These are phyloP conservation scores for Umbellularia californica DNA, from an alignment of 164 flowering plant species.

Conservation along the genomic window DNA sequence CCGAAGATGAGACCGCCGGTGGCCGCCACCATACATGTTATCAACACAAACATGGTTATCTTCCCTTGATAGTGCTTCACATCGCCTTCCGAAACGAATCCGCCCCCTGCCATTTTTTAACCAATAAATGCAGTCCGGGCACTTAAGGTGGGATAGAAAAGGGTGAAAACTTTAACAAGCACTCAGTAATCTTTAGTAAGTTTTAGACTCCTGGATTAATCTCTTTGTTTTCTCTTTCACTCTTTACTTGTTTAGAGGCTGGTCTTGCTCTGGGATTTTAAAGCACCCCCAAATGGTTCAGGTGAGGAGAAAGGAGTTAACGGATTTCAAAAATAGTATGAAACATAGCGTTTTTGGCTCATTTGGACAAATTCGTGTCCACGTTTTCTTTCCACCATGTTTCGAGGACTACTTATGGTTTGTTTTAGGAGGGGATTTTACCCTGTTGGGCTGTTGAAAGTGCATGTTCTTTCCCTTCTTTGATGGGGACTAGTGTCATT, in stretches of 20 bases:
- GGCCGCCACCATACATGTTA: slow-evolving; percentile 30
- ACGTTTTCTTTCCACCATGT: not conserved
- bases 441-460: not conserved
- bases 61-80: slow-evolving; percentile 19
- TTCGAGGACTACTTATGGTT: not conserved
- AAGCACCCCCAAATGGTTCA: not conserved
- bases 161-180: not conserved
- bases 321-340: not conserved
- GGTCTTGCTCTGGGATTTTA: not conserved
- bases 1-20: slow-evolving; percentile 35
- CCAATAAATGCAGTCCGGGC: not conserved
- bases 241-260: not conserved
- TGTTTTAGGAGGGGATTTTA: too few relatives aligned
- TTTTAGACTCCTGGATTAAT: not conserved
- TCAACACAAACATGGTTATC: slow-evolving; percentile 23
- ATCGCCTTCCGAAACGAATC: slow-evolving; percentile 14
- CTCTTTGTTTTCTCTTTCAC: not conserved
- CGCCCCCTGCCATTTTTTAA: slow-evolving; percentile 21
- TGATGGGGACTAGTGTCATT: not conserved
- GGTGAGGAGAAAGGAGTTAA: not conserved
- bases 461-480: not conserved
- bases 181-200: not conserved
- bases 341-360: not conserved
- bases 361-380: not conserved
- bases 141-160: not conserved